Evolutionary conservation across 2,329 filamentous ascomycete species (phyloP), one percentile per base, ranked within the genome.

Genomic region (Lachnellula subtilissima): DNA sequence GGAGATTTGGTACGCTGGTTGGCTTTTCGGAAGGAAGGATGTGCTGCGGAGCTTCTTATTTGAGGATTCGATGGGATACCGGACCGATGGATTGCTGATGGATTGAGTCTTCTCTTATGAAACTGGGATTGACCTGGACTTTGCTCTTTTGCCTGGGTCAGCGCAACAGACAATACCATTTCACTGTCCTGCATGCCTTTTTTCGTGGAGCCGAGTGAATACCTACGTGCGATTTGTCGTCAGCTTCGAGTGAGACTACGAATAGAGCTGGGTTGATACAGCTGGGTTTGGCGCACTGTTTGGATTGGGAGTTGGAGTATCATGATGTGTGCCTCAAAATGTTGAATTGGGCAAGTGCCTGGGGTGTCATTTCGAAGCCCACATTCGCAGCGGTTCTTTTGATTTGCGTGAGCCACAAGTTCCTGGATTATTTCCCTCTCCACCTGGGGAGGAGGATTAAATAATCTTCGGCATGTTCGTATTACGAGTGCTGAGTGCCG

Each of bases 1-100:
- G 23, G 22, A 37, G 46, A 49, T 49, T 15, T 51, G 23, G 32
- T 22, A 47, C 32, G 45, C 45, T 32, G 19, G 19, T 25, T 47
- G 4, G 22, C 22, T 50, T 49, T 56, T 50, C 48, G 19, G 15
- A 52, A 32, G 43, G 40, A 57, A 50, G 50, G 53, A 54, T 54
- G 47, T 52, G 42, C 48, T 28, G 39, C 52, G 23, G 52, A 52
- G 28, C 48, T 50, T 53, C 48, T 32, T 54, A 1, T 45, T 23
- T 46, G 32, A 36, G 48, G 19, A n/a, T 23, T 46, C 32, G 49
- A 32, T 19, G 23, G 49, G 43, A 48, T 48, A 36, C 51, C 45
- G 39, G 36, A 53, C 35, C 43, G 45, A 48, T 17, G 47, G 43
- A 52, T 55, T 45, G 37, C 40, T 40, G 45, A 39, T 48, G 40